Evolutionary conservation across 306 rosid species (phyloP).

Genomic region (Casuarina glauca): DNA sequence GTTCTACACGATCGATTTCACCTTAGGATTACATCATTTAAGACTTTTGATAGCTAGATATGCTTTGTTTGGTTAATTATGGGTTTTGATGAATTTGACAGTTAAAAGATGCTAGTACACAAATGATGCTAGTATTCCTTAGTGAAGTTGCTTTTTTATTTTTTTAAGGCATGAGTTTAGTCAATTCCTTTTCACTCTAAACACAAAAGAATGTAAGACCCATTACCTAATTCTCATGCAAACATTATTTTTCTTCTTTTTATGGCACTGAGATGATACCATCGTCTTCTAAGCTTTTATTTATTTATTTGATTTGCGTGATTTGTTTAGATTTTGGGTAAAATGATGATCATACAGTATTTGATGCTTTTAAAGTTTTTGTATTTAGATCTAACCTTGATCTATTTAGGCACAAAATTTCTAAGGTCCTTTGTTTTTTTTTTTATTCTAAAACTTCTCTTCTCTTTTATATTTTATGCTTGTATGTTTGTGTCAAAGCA

Average conservation of each 20-base stretch:
- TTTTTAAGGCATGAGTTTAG: not conserved
- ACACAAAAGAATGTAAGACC: not conserved
- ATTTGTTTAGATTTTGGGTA: slow-evolving; percentile 14
- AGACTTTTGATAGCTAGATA: not conserved
- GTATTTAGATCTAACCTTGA: not conserved
- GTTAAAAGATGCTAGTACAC: not conserved
- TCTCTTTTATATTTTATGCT: slow-evolving; percentile 13
- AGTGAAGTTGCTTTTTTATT: not conserved
- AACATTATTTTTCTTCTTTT: not conserved
- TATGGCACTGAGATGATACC: not conserved
- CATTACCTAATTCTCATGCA: not conserved
- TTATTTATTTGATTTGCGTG: slow-evolving; percentile 16
- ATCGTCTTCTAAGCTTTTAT: not conserved
- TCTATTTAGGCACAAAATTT: not conserved
- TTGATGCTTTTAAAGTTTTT: slow-evolving; percentile 4
- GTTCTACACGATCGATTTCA: not conserved
- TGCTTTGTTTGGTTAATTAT: not conserved
- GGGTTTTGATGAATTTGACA: not conserved
- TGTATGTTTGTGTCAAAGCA: slow-evolving; percentile 49
- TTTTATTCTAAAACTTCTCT: not conserved
- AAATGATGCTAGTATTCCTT: not conserved
- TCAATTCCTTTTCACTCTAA: not conserved
- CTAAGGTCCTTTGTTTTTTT: not conserved
- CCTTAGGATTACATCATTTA: not conserved
- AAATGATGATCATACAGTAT: slow-evolving; percentile 1